Base-by-base conservation (phyloP, 148 eudicot species). In the Arctostaphylos glauca region DNA sequence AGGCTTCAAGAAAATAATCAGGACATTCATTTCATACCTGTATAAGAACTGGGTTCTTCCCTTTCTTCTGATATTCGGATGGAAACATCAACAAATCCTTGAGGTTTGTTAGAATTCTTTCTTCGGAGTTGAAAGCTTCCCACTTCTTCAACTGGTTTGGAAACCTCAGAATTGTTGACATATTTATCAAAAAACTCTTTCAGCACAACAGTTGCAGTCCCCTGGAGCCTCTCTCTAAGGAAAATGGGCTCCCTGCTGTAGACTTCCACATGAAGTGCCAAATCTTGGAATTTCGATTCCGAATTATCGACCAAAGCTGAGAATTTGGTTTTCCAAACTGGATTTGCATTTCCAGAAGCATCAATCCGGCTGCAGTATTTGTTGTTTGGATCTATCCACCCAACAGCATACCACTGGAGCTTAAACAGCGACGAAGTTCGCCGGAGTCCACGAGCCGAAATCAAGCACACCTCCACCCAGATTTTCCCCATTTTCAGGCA, bases 351-450 rank as follows among this genome's bases (percentile, higher is more conserved):
- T 16, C 97, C 95, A 15, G 95, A 91, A 55, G 89, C 85, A 87
- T 93, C 95, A 59, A 93, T 86, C 71, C 82, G 86, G 46, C 95
- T 93, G 89, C 98, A 93, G 82, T 92, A 93, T 81, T 95, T 93
- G 89, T 87, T 81, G 76, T 82, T 85, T 0, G 94, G 92, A 86
- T 95, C 91, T 14, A 93, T 89, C 98, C 98, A 95, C 58, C 93
- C 98, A 48, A 93, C 93, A 10, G 95, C 95, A 66, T 83, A 95
- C 94, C 94, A 95, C 46, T 93, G 98, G 77, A 82, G 91, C 94
- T 95, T 95, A 84, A 88, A 90, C 25, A 92, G 86, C 5, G 91
- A 84, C 3, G 91, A 87, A 0, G 87, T 84, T 5, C 92, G 90
- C 43, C 89, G 83, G 15, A 95, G 88, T 19, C 97, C 98, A 6